phyloP scores from a whole-genome alignment of 2,329 filamentous ascomycete genomes.

The Beauveria bassiana region DNA sequence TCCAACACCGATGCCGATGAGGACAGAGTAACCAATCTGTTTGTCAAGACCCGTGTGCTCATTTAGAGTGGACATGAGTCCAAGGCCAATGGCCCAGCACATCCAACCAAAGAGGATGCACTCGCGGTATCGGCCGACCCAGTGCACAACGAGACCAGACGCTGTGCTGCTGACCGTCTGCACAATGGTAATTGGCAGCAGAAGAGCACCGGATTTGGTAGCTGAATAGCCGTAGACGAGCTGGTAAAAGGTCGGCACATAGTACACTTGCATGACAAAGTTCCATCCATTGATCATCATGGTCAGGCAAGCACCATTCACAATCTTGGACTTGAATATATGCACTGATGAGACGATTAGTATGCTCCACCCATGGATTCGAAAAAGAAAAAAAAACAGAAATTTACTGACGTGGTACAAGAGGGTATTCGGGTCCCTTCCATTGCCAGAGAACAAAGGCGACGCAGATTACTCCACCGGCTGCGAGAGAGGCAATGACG shows the following conservation, averaged over 20 bases:
- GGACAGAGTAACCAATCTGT: conserved; percentile 45
- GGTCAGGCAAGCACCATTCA: conserved; percentile 47
- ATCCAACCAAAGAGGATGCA: conserved; percentile 46
- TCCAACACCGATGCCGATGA: conserved; percentile 44
- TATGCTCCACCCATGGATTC: not conserved
- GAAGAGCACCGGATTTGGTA: conserved; percentile 33
- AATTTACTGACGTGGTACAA: conserved; percentile 33
- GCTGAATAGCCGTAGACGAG: conserved; percentile 36
- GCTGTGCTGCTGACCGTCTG: conserved; percentile 40
- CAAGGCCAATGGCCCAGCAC: conserved; percentile 43
- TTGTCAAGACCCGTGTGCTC: conserved; percentile 40
- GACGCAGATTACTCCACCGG: conserved; percentile 39
- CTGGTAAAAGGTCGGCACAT: conserved; percentile 39
- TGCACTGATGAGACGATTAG: conserved; percentile 30
- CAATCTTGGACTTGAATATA: conserved; percentile 45
- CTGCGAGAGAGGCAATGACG: conserved; percentile 45
- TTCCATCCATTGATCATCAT: conserved; percentile 55
- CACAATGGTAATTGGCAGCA: conserved; percentile 35
- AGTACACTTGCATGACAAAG: conserved; percentile 48
- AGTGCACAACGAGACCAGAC: conserved; percentile 45
- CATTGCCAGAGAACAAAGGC: conserved; percentile 47
- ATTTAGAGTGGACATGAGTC: conserved; percentile 44
- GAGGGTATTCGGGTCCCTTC: conserved; percentile 39
- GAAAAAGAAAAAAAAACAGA: too few species aligned
- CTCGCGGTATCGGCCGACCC: conserved; percentile 44